A percentile compares a stretch with the other conserved stretches of the same genome.
Evolutionary conservation across 768 basidiomycete species (phyloP).

Genomic region (Trametes sanguinea): DNA sequence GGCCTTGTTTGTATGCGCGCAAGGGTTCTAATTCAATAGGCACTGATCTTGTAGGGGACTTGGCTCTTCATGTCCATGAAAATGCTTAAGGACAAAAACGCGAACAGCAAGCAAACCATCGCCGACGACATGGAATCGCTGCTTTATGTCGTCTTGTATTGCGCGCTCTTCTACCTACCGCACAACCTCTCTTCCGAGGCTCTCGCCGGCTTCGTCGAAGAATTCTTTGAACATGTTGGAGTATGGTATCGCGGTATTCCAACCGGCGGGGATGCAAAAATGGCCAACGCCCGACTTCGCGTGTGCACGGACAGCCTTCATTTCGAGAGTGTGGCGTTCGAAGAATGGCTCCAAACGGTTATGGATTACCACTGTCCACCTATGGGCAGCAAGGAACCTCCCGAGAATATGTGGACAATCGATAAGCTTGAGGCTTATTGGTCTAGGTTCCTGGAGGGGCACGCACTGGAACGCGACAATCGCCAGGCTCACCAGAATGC

Average conservation of each 20-base stretch:
- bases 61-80: neutral
- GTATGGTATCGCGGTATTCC: too few relatives aligned
- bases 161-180: neutral
- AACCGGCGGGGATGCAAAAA: neutral
- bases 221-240: too few relatives aligned
- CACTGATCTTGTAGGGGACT: slow-evolving; percentile 17
- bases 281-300: neutral
- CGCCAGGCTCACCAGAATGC: neutral
- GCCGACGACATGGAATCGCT: slow-evolving; percentile 16
- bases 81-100: neutral
- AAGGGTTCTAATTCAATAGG: too few relatives aligned
- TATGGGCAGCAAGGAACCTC: too few relatives aligned
- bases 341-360: slow-evolving; percentile 7
- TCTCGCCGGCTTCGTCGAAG: too few relatives aligned
- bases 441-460: neutral
- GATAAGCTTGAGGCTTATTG: neutral
- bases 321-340: neutral
- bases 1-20: neutral
- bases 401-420: neutral
- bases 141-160: slow-evolving; percentile 14
- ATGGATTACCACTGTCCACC: neutral
- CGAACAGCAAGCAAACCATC: too few relatives aligned
- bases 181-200: too few relatives aligned
- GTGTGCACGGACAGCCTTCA: too few relatives aligned
- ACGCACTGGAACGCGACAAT: neutral